Base-by-base conservation (phyloP, 2,329 filamentous ascomycete species). In the Cercospora sp. region DNA sequence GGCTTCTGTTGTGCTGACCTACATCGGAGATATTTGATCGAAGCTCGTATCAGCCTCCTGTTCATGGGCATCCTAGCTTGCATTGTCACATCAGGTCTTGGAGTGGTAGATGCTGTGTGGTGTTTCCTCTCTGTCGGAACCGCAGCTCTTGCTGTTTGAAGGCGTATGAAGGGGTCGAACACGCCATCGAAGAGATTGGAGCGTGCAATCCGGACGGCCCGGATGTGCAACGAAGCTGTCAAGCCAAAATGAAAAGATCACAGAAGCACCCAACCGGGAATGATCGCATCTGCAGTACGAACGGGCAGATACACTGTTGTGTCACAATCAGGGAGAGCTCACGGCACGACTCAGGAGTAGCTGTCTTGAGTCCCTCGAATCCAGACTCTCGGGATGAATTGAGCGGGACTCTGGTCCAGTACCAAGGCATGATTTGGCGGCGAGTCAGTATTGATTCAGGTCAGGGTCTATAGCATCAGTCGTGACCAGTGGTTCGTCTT, bases 211-310 rank as follows among this genome's bases (percentile, higher is more conserved):
- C 48, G 48, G 48, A 3, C 23, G 48, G 48, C 23, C 48, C 48
- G 48, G 16, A 55, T 23, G 48, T 55, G 48, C 18, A 36, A 59
- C 55, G 55, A 31, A 59, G 55, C 28, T 59, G 55, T 59, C 55
- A 59, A 18, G 55, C n/a, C 55, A 30, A 20, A 26, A 33, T 30
- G 12, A 33, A 58, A 58, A 13, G n/a, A 18, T 6, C 26, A 33
- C 55, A 58, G 28, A 58, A 26, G 26, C 53, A 30, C 53, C 23
- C 23, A 31, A 33, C 30, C 26, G 55, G 16, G 55, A 20, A 20
- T 58, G 18, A 33, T 33, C 30, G 26, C 55, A 53, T 53, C 48
- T 53, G 48, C 48, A 53, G 20, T 23, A 48, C 20, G 45, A 48
- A 48, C 45, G 45, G 20, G 45, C 20, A 23, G 48, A 53, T 26